Conservation (phyloP, 148 eudicot genomes). For the Rhododendron molle region DNA sequence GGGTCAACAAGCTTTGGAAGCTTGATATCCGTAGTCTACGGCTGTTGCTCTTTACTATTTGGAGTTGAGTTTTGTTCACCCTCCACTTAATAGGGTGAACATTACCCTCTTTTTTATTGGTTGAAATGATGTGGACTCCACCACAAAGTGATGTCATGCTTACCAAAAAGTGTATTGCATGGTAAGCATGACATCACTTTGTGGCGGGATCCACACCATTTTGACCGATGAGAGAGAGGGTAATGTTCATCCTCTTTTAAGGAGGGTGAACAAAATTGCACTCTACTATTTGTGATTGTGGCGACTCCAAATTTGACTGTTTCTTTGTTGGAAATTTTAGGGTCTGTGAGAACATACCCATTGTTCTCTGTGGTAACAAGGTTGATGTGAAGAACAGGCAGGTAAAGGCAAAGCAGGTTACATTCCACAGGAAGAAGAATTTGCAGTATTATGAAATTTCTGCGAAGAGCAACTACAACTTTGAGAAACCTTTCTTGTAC, state of each 20-base stretch:
- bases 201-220: too few relatives aligned
- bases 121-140: too few relatives aligned
- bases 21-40: neutral
- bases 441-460: constrained; percentile 20
- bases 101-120: too few relatives aligned
- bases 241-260: too few relatives aligned
- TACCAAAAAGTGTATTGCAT: too few relatives aligned
- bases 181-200: too few relatives aligned
- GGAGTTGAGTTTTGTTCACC: too few relatives aligned
- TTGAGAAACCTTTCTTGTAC: constrained; percentile 20
- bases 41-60: neutral
- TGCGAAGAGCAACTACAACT: constrained; percentile 19
- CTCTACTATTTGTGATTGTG: neutral
- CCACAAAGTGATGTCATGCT: too few relatives aligned
- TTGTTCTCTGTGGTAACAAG: constrained; percentile 22
- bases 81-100: too few relatives aligned
- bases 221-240: too few relatives aligned
- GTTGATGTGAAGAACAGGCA: constrained; percentile 25
- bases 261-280: too few relatives aligned
- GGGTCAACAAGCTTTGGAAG: neutral
- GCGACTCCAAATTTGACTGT: neutral
- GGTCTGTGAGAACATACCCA: constrained; percentile 17
- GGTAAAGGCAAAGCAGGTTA: constrained; percentile 23
- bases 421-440: constrained; percentile 26
- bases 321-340: neutral